Evolutionary conservation across 331 rosid species (phyloP).

Genomic region (Acacia concinna): DNA sequence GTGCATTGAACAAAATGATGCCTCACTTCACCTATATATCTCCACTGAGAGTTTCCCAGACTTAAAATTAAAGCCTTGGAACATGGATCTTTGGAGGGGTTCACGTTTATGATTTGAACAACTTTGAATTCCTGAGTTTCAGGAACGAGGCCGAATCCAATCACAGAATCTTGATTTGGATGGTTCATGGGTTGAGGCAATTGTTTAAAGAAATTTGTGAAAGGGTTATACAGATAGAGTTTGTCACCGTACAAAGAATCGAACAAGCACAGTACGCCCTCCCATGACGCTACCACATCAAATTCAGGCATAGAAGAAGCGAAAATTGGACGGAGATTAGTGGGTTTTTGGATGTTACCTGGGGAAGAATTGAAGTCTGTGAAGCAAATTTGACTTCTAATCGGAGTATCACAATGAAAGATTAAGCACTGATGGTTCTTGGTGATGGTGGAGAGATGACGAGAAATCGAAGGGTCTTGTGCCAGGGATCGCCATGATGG

Average conservation of each 20-base stretch:
- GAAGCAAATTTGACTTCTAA: constrained; percentile 40
- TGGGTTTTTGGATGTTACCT: constrained; percentile 2
- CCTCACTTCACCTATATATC: constrained; percentile 27
- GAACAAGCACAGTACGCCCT: constrained; percentile 46
- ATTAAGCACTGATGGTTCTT: constrained; percentile 34
- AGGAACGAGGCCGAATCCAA: constrained; percentile 37
- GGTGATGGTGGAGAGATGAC: background rate
- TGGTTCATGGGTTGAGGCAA: constrained; percentile 33
- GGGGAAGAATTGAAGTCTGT: constrained; percentile 27
- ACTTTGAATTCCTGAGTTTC: constrained; percentile 40
- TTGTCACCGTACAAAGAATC: constrained; percentile 34
- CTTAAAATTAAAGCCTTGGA: constrained; percentile 38
- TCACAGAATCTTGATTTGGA: constrained; percentile 24
- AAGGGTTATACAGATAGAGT: constrained; percentile 44
- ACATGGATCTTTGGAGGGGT: background rate
- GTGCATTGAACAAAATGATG: constrained; percentile 36
- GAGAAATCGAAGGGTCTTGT: constrained; percentile 18
- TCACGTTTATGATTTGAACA: constrained; percentile 29
- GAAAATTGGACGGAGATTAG: constrained; percentile 36
- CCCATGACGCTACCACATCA: constrained; percentile 43
- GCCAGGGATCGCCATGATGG: constrained; percentile 31
- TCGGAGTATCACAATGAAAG: constrained; percentile 48
- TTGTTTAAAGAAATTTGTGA: constrained; percentile 20
- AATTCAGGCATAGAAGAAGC: constrained; percentile 34
- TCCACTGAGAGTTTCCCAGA: constrained; percentile 46